Base-by-base conservation (phyloP, 257 asterid species). In the Solanum bulbocastanum region DNA sequence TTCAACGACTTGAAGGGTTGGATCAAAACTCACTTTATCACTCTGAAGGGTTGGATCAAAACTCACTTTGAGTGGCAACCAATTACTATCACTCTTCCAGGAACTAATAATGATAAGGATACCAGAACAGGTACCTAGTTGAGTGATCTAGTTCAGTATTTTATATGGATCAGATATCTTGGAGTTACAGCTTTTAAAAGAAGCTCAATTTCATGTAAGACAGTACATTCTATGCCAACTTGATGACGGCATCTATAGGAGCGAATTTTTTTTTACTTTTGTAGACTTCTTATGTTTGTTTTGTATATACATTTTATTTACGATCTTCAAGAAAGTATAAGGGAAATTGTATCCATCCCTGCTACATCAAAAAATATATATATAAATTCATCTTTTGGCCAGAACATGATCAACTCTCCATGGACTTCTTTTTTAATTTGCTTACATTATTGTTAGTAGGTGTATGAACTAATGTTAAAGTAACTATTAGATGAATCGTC, bases 21-120 rank as follows among this genome's bases (percentile, higher is more conserved):
- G 96, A 90, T 93, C 75, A 78, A 27, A 42, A 83, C 66, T 71
- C 71, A 82, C 56, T 73, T 52, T 52, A 91, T 94, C 66, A 86
- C 79, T 52, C 36, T 76, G 62, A 92, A 91, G 87, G 87, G 87
- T 56, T 94, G 95, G 96, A 90, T 93, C 76, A 79, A 30, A 46
- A 81, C 66, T 72, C 68, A 83, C 58, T 74, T 44, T 13, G 92
- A 92, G 65, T 92, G 95, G 95, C 90, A 91, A 85, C 93, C 93
- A 83, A 81, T 92, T 79, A 71, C 87, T 13, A 84, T 92, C 10
- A 56, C 87, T 72, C 87, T 93, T 40, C 82, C 73, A 75, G 92
- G 90, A 82, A 33, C 88, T 35, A 58, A 87, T 36, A 23, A 35
- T 32, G 73, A 79, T 71, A 27, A 30, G 56, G 88, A 85, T 81